Base-by-base conservation (phyloP, 805 yeast species). In the Ogataea nonfermentans region DNA sequence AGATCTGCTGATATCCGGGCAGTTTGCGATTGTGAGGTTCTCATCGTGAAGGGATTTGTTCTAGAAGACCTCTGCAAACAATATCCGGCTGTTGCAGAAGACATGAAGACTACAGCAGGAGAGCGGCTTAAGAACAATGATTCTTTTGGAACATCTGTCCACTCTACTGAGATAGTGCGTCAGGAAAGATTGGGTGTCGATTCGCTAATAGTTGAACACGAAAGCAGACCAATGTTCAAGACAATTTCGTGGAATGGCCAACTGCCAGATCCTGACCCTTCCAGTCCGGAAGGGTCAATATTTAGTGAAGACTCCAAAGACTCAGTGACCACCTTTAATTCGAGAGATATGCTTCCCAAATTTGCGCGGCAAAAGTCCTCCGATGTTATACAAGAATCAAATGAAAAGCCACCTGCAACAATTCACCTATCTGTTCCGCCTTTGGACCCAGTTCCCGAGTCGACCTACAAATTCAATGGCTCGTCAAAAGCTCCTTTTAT, bases 1-100 rank as follows among this genome's bases (percentile, higher is more conserved):
- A 61, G 90, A 48, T 73, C 80, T 29, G 90, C 89, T 0, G 76
- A 76, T 42, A 78, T 84, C 24, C 66, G 89, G 43, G 70, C 88
- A 0, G 73, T 80, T 9, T 65, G 79, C 4, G 68, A 73, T 13
- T 76, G 79, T 16, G 85, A 81, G 41, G 68, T 82, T 29, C 62
- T 84, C 35, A 77, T 79, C 10, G 72, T 83, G 9, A 72, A 77
- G 28, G 74, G 78, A n/a, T 70, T 71, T 22, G 71, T 72, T 14
- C 58, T 83, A 40, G 72, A 75, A 46, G 63, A 61, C n/a, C 57
- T 84, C 19, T 76, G 84, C 52, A 57, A 63, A 5, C 65, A 76
- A 44, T 81, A 77, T 53, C 87, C 89, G 1, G 59, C 66, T 19
- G 68, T 84, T 10, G 68, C 72, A 32, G 76, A 74, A 31, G 81